Percentiles rank a stretch among this genome's conserved stretches.
Conservation (phyloP, 768 basidiomycete genomes). For the Boletus barrowsii region DNA sequence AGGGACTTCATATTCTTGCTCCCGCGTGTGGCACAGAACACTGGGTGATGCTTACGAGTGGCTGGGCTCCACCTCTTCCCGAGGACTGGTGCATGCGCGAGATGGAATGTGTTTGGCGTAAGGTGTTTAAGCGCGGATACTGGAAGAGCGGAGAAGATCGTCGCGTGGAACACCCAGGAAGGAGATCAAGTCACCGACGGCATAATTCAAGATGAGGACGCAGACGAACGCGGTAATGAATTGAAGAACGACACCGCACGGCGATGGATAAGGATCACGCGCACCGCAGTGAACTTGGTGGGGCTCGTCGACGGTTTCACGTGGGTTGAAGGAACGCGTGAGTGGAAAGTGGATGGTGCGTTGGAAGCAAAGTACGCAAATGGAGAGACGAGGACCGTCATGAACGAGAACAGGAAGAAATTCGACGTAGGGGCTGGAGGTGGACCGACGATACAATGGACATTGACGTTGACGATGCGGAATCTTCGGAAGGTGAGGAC, state of each 20-base stretch:
- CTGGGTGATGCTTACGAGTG: too few relatives aligned
- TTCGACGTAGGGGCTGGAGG: conserved; percentile 54
- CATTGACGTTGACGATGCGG: conserved; percentile 55
- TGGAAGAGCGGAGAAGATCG: conserved; percentile 79
- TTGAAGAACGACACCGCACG: conserved; percentile 40
- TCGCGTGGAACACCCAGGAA: conserved; percentile 61
- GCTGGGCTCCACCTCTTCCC: conserved; percentile 72
- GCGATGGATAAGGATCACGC: conserved; percentile 75
- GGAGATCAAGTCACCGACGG: conserved; percentile 63
- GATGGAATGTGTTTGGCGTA: conserved; percentile 92
- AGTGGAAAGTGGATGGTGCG: conserved; percentile 62
- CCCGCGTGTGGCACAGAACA: too few relatives aligned
- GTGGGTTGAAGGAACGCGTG: conserved; percentile 55
- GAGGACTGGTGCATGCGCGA: conserved; percentile 97
- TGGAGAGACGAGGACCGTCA: conserved; percentile 72
- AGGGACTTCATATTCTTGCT: conserved; percentile 37
- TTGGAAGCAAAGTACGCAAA: conserved; percentile 58
- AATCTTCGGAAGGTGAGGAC: conserved; percentile 45
- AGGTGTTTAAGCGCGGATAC: conserved; percentile 89
- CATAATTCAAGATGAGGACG: conserved; percentile 75
- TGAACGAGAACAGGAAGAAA: conserved; percentile 68
- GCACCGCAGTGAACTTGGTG: conserved; percentile 66
- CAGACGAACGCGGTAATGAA: conserved; percentile 35
- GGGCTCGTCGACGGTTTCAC: conserved; percentile 72
- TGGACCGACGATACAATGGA: conserved; percentile 74